Conservation (phyloP, 2,329 filamentous ascomycete genomes). For the Beauveria bassiana region DNA sequence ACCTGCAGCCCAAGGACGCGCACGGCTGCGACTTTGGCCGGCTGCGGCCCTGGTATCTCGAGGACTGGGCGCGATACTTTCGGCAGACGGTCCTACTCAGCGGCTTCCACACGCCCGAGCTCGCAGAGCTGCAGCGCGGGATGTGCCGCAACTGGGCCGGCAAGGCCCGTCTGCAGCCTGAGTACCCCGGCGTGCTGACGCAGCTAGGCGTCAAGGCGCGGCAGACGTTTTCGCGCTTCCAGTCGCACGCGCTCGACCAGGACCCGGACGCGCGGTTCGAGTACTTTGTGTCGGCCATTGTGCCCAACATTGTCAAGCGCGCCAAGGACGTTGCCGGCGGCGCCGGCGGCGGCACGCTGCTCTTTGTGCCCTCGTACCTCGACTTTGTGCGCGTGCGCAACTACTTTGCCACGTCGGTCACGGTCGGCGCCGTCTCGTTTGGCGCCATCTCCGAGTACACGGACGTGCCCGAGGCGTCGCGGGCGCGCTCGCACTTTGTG, state of each 20-base stretch:
- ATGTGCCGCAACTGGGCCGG: conserved; percentile 77
- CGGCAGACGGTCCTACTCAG: conserved; percentile 80
- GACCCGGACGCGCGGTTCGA: conserved; percentile 88
- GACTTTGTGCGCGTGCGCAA: conserved; percentile 94
- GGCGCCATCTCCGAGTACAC: conserved; percentile 87
- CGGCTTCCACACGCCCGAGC: conserved; percentile 80
- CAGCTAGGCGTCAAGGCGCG: conserved; percentile 63
- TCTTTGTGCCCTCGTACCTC: conserved; percentile 89
- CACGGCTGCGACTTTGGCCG: conserved; percentile 93
- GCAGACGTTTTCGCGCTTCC: conserved; percentile 87
- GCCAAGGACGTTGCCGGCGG: conserved; percentile 42
- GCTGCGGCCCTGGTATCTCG: conserved; percentile 87
- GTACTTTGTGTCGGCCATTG: conserved; percentile 76
- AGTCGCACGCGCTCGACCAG: conserved; percentile 56
- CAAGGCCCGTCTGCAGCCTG: conserved; percentile 63
- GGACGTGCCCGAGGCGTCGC: conserved; percentile 66
- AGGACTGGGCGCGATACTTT: conserved; percentile 70
- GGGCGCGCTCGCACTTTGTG: conserved; percentile 81
- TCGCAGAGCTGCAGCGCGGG: conserved; percentile 69
- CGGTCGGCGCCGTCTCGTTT: conserved; percentile 47
- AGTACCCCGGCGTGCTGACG: conserved; percentile 65
- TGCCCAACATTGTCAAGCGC: conserved; percentile 64
- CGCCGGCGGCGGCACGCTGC: conserved; percentile 53
- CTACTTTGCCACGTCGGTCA: conserved; percentile 67
- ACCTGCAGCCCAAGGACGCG: conserved; percentile 78